Percentiles rank a stretch among this genome's conserved stretches.
These are phyloP conservation scores for Phalaenopsis hybrid DNA, from an alignment of 116 monocot species.

Conservation along the genomic window DNA sequence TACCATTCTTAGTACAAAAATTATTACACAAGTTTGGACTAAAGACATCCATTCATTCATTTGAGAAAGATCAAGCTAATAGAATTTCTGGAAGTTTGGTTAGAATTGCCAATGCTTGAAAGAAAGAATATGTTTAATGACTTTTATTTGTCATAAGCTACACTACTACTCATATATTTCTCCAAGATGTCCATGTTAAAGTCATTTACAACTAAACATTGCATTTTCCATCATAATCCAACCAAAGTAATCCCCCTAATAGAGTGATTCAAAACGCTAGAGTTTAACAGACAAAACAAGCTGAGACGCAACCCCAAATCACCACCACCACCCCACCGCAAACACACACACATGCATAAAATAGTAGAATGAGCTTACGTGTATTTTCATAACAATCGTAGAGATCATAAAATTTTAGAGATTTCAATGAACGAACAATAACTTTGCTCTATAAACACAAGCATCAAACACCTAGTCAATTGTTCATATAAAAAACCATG, in stretches of 20 bases:
- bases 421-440: background rate
- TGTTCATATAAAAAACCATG: too few species aligned
- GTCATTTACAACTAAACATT: too few species aligned
- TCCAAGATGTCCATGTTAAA: background rate
- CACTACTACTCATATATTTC: background rate
- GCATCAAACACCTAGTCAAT: too few species aligned
- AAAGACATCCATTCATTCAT: too few species aligned
- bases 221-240: background rate
- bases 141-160: background rate
- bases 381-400: background rate
- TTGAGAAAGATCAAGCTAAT: too few species aligned
- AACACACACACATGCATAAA: background rate
- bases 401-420: background rate
- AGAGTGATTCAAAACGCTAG: background rate
- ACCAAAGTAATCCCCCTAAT: background rate
- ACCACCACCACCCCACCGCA: background rate
- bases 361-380: background rate
- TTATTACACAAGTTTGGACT: too few species aligned
- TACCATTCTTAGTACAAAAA: too few species aligned
- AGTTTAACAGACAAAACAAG: background rate
- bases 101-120: background rate
- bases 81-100: background rate
- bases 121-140: background rate
- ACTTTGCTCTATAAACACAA: background rate
- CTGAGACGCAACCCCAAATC: background rate